Conservation (phyloP, 2,329 filamentous ascomycete genomes). For the Trichoderma arundinaceum region DNA sequence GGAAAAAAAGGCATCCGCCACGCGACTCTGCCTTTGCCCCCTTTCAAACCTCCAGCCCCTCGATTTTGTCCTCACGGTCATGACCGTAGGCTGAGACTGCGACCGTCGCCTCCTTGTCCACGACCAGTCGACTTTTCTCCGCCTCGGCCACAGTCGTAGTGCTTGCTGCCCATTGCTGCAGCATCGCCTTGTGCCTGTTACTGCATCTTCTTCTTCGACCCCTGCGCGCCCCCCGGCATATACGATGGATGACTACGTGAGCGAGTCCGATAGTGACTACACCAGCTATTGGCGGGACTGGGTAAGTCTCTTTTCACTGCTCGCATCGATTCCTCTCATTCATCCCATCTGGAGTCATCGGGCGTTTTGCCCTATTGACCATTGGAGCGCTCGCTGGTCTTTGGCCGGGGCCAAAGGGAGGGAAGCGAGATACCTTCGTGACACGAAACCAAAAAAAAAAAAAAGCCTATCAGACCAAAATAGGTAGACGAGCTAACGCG, state of each 20-base stretch:
- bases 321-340: background rate
- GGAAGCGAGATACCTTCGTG: background rate
- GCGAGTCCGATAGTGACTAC: slow-evolving; percentile 98
- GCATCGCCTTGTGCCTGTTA: slow-evolving; percentile 28
- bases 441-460: background rate
- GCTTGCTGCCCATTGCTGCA: slow-evolving; percentile 36
- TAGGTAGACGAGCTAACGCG: background rate
- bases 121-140: background rate
- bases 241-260: slow-evolving; percentile 95
- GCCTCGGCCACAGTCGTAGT: background rate
- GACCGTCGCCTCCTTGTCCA: background rate
- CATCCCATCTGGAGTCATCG: background rate
- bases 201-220: slow-evolving; percentile 4
- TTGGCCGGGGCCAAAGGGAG: background rate
- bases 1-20: background rate
- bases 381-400: background rate
- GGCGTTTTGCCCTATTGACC: background rate
- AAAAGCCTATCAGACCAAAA: background rate
- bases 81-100: background rate
- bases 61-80: slow-evolving; percentile 3
- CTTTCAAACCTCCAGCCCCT: background rate
- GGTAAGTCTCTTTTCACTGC: slow-evolving; percentile 66
- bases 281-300: slow-evolving; percentile 99
- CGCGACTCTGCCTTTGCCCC: background rate
- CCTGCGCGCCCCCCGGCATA: background rate